phyloP scores from a whole-genome alignment of 2,329 filamentous ascomycete genomes.

The Diaporthe nobilis region DNA sequence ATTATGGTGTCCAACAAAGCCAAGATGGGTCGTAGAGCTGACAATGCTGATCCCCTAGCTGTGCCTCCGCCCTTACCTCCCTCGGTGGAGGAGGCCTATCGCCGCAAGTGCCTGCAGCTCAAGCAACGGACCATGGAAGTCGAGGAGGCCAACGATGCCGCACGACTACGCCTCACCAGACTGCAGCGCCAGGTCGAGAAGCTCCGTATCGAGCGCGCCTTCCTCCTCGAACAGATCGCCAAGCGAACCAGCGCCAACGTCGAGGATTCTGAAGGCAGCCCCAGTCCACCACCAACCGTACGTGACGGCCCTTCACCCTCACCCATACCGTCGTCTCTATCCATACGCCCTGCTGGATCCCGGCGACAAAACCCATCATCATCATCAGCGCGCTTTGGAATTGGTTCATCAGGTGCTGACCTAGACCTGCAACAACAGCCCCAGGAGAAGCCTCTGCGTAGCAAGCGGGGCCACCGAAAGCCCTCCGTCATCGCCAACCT shows the following conservation, averaged over 20 bases:
- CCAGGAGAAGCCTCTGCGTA: slow-evolving; percentile 82
- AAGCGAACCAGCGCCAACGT: slow-evolving; percentile 82
- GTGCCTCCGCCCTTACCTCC: slow-evolving; percentile 79
- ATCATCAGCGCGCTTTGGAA: slow-evolving; percentile 33
- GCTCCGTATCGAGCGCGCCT: slow-evolving; percentile 87
- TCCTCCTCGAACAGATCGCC: slow-evolving; percentile 79
- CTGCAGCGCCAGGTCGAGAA: slow-evolving; percentile 91
- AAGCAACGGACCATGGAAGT: slow-evolving; percentile 93
- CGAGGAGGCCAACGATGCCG: slow-evolving; percentile 90
- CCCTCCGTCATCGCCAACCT: slow-evolving; percentile 61
- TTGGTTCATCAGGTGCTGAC: slow-evolving; percentile 41
- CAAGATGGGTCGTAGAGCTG: slow-evolving; percentile 51
- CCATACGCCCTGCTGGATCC: slow-evolving; percentile 37
- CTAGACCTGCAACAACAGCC: slow-evolving; percentile 64
- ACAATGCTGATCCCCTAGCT: slow-evolving; percentile 51
- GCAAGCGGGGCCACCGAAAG: slow-evolving; percentile 80
- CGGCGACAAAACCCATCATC: slow-evolving; percentile 41
- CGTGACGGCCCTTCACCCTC: slow-evolving; percentile 49
- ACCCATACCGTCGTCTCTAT: slow-evolving; percentile 41
- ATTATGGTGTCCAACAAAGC: slow-evolving; percentile 38
- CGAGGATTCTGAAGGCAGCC: slow-evolving; percentile 84
- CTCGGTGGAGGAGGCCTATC: slow-evolving; percentile 95
- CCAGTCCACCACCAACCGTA: slow-evolving; percentile 85
- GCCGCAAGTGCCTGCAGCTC: slow-evolving; percentile 94
- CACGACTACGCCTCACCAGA: slow-evolving; percentile 82